Conservation (phyloP, 768 basidiomycete genomes). For the Lentinus tigrinus region DNA sequence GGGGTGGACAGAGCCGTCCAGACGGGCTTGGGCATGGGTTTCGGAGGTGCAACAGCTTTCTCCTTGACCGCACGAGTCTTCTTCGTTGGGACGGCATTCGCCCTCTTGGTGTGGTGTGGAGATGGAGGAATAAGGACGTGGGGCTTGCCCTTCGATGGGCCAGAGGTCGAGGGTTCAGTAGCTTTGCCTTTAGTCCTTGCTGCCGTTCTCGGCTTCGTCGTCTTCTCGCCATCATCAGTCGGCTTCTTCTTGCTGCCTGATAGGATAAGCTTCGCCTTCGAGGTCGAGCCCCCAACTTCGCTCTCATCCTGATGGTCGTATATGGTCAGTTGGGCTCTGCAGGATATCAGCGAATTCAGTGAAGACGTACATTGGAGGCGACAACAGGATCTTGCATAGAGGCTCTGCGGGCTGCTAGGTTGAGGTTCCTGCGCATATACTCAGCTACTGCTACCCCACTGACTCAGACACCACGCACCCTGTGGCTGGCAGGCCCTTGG, state of each 20-base stretch:
- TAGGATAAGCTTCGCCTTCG: not conserved
- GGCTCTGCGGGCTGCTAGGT: conserved; percentile 35
- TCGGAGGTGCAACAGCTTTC: conserved; percentile 22
- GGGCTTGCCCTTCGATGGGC: not conserved
- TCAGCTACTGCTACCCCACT: not conserved
- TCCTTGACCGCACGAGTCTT: conserved; percentile 13
- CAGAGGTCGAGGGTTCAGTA: not conserved
- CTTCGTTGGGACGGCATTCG: conserved; percentile 2
- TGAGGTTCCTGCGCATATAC: conserved; percentile 34
- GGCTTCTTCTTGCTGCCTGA: not conserved
- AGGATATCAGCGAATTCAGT: not conserved
- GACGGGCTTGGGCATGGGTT: conserved; percentile 42
- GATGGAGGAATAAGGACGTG: conserved; percentile 8
- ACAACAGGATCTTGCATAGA: not conserved
- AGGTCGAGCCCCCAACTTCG: too few species aligned
- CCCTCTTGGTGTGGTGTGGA: not conserved
- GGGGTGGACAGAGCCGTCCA: conserved; percentile 51
- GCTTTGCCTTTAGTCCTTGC: not conserved
- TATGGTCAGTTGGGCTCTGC: conserved; percentile 21
- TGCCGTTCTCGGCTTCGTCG: not conserved
- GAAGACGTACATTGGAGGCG: not conserved
- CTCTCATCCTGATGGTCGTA: conserved; percentile 29
- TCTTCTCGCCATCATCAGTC: not conserved
- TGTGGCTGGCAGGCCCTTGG: conserved; percentile 55
- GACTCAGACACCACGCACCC: conserved; percentile 42